Evolutionary conservation across 2,329 filamentous ascomycete genomes (phyloP), one percentile per base, ranked within the genome.

Genomic region (Dendryphion nanum): DNA sequence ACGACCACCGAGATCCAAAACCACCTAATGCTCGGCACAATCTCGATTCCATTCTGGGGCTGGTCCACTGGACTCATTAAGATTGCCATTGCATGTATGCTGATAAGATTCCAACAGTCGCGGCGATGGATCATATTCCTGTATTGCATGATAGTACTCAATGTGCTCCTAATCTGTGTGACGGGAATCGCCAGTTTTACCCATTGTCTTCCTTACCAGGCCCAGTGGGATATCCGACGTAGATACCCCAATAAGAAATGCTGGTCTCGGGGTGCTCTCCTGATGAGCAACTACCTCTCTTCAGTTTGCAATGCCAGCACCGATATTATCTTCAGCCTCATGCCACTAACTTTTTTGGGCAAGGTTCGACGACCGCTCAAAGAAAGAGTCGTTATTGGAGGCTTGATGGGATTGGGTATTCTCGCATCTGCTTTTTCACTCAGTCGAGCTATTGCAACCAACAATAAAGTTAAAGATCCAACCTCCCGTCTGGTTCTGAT

Each of bases 61-160:
- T 51, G 48, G 48, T 29, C 42, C 1, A 48, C 46, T 10, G 45
- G 42, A 12, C 28, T 51, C 18, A 42, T 47, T 26, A 51, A 51
- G 32, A 47, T 51, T 28, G 41, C 36, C 38, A 46, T 51, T 17
- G 48, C 35, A 4, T 37, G 17, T 26, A 51, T 49, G 48, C 42
- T 51, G 15, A 37, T 49, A 19, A 40, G 42, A 13, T 42, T 51
- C 32, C 42, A 44, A 20, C 45, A 43, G 23, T 21, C 24, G 2
- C 30, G 24, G 18, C 13, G 21, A 16, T 47, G 45, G 43, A 33
- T 30, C 4, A 17, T 29, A 20, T 40, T 49, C 30, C 20, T 47
- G 12, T 47, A 36, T 32, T 10, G 30, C 29, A 42, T 47, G 31
- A 49, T 51, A 30, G 38, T 15, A 7, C 32, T 47, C 8, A 44